Evolutionary conservation across 75 land plant species (phyloP).

Genomic region (Gnetum montanum): DNA sequence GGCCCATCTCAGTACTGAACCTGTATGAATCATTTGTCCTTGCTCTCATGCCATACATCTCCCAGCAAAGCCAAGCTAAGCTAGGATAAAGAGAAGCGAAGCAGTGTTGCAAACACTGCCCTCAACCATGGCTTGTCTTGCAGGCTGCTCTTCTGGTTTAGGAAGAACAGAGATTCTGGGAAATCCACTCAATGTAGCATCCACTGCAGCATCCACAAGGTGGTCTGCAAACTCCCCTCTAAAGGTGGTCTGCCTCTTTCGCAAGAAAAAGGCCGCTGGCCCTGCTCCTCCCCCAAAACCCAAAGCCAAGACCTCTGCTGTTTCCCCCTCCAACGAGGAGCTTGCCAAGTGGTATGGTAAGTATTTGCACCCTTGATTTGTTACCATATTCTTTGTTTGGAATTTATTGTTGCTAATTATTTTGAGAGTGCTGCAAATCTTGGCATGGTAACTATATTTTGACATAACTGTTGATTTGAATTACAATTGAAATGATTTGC

Average conservation of each 20-base stretch:
- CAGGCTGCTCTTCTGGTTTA: conserved; percentile 44
- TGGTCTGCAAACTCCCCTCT: background rate
- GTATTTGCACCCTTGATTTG: conserved; percentile 9
- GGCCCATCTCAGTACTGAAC: no score
- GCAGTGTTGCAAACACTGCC: no score
- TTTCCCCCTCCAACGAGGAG: conserved; percentile 63
- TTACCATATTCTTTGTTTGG: background rate
- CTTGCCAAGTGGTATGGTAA: conserved; percentile 99
- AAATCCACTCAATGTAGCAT: conserved; percentile 29
- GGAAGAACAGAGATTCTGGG: conserved; percentile 59
- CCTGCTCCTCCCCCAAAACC: conserved; percentile 6
- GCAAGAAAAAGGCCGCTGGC: conserved; percentile 60
- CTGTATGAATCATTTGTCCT: no score
- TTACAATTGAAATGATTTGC: no score
- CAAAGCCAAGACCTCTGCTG: conserved; percentile 37
- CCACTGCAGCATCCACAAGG: conserved; percentile 13
- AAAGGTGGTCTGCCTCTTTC: conserved; percentile 58
- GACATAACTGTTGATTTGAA: no score
- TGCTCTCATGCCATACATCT: no score
- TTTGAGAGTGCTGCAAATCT: background rate
- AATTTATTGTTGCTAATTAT: background rate
- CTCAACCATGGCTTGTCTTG: conserved; percentile 48
- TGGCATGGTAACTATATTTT: background rate
- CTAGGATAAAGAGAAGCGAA: no score
- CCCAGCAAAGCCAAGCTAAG: no score